Base-by-base conservation (phyloP, 257 asterid genomes). In the Eustoma russellianum region DNA sequence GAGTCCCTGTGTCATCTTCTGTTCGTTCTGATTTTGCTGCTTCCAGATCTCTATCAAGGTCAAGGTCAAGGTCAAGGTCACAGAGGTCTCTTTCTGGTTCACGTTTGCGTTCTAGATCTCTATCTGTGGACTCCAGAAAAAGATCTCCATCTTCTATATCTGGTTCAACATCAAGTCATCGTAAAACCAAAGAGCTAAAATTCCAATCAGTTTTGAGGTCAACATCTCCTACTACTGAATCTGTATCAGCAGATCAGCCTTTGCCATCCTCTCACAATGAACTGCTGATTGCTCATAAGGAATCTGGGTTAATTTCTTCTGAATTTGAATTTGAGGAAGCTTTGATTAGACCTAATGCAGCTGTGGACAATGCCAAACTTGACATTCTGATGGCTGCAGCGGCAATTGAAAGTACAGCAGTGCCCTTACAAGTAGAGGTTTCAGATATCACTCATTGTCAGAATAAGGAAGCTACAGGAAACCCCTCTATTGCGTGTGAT, bases 21-120 rank as follows among this genome's bases (percentile, higher is more conserved):
- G 38, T 62, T 51, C 62, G 30, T 52, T 82, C 84, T 47, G 70
- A 69, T 66, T 56, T 68, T 63, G 66, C 67, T 50, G 58, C 68
- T 58, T 73, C 77, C 45, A 74, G 66, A 59, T 63, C 74, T 40
- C 53, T 48, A 51, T 69, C 81, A 57, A 69, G 5, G 47, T 54
- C 75, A 30, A 59, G 61, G 55, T 69, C 81, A 57, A 69, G 5
- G 47, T 54, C 75, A 30, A 59, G 61, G 55, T 69, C 74, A 24
- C 14, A 17, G 50, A 58, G 17, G 56, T 59, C 63, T 59, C 30
- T 63, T 30, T 59, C 66, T 16, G 50, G 30, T 43, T 47, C 61
- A 13, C 46, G 28, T 64, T 9, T 59, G 48, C 44, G 3, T 46
- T 59, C 54, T 28, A 59, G 49, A 52, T 55, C 63, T 57, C 53